Percentiles rank a stretch among this genome's conserved stretches.
These are phyloP conservation scores for Boletus edulis DNA, from an alignment of 768 basidiomycete species.

Conservation along the genomic window DNA sequence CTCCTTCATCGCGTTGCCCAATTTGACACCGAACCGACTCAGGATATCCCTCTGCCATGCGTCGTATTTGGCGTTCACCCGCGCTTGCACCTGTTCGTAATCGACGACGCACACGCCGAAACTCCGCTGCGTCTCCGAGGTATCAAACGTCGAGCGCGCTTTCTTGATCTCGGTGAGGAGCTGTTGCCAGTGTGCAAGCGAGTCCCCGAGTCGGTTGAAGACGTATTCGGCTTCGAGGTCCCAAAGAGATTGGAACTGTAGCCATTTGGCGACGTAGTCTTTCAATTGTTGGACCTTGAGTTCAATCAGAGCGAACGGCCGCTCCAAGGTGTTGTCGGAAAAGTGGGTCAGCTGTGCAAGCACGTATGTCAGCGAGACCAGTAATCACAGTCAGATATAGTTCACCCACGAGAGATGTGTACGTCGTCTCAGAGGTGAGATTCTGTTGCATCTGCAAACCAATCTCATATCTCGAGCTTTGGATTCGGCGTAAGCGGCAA, in stretches of 20 bases:
- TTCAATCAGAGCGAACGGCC: constrained; percentile 86
- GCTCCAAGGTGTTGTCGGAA: constrained; percentile 67
- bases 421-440: constrained; percentile 65
- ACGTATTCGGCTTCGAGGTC: constrained; percentile 97
- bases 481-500: constrained; percentile 82
- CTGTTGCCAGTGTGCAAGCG: constrained; percentile 91
- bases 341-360: constrained; percentile 65
- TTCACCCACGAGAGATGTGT: constrained; percentile 71
- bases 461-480: constrained; percentile 96
- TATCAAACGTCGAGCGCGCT: constrained; percentile 94
- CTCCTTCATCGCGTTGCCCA: constrained; percentile 96
- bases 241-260: constrained; percentile 99
- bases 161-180: constrained; percentile 97
- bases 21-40: constrained; percentile 86
- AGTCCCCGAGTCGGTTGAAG: constrained; percentile 93
- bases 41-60: constrained; percentile 96
- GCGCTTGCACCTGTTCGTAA: constrained; percentile 96
- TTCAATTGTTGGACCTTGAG: constrained; percentile 81
- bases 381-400: neutral
- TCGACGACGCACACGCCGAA: constrained; percentile 95
- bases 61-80: constrained; percentile 99
- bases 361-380: constrained; percentile 3
- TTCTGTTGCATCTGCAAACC: constrained; percentile 86
- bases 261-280: constrained; percentile 95
- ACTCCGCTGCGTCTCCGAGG: constrained; percentile 85